Evolutionary conservation across 2,329 filamentous ascomycete species (phyloP), one percentile per base, ranked within the genome.

Genomic region (Aspergillus hiratsukae): DNA sequence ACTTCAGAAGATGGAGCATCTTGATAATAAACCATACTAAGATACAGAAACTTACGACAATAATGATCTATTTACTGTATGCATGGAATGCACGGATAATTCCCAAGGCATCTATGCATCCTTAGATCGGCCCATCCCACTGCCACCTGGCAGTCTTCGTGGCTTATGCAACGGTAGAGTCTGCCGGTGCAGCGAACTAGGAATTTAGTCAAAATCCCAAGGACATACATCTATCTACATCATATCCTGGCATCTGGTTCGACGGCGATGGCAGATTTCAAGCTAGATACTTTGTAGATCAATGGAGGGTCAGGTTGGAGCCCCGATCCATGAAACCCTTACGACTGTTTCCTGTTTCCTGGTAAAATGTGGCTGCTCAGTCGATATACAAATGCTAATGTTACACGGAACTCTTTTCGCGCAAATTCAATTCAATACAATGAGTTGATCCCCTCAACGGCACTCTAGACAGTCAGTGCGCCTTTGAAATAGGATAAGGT

Each of bases 51-150:
- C 14, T 17, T 6, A 14, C 5, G 5, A 5, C 14, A 17, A 7
- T 37, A 17, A 37, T 37, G 14, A 7, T 7, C 31, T 5, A 7
- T 17, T 17, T 5, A 3, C 31, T 37, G 31, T 17, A 37, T 17
- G 14, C 14, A 14, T 17, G 17, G 7, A 17, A 17, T 37, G 31
- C 31, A 37, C 3, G 7, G 31, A 37, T 2, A 37, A 17, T 37
- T 37, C 41, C 28, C 29, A 52, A 41, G 52, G 49, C 52, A 57
- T 52, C 23, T 52, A 50, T 58, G 53, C 56, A 56, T 58, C 29
- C 25, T 41, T 46, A 35, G 51, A 27, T 41, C 52, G 27, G 35
- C 10, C 52, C 49, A 10, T 37, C 31, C 31, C 41, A 19, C n/a
- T 45, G 41, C 41, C 41, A 45, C 19, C 19, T 23, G 41, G 41